Conservation (phyloP, 345 rosid genomes). For the Cardamine occulta region DNA sequence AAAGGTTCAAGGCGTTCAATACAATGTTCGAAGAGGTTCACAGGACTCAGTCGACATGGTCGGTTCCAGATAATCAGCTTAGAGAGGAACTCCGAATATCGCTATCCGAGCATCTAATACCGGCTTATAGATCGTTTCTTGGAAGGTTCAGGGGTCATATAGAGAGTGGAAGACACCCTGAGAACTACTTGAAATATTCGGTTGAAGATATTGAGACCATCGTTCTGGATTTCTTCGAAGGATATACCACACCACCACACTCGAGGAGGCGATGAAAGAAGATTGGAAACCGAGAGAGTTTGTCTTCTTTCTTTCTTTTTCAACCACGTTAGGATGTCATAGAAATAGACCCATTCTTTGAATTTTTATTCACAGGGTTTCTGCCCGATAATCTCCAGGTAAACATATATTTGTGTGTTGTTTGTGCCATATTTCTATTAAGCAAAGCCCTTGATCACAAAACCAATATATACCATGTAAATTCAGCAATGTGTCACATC, state of each 20-base stretch:
- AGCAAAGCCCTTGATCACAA: conserved; percentile 24
- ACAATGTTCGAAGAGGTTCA: conserved; percentile 93
- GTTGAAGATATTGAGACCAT: conserved; percentile 86
- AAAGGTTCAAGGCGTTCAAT: conserved; percentile 91
- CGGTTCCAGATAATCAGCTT: conserved; percentile 79
- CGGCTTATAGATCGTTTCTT: conserved; percentile 91
- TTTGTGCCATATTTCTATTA: conserved; percentile 26
- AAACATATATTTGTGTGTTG: conserved; percentile 20
- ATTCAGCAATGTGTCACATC: background rate
- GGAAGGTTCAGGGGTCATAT: conserved; percentile 91
- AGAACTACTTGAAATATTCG: conserved; percentile 84
- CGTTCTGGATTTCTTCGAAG: conserved; percentile 95
- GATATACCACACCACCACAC: conserved; percentile 72
- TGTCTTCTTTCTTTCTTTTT: conserved; percentile 67
- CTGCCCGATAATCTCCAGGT: conserved; percentile 15
- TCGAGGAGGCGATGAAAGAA: conserved; percentile 70
- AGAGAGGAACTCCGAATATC: conserved; percentile 92
- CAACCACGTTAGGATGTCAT: conserved; percentile 30
- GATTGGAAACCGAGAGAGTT: conserved; percentile 51
- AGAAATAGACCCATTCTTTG: conserved; percentile 42
- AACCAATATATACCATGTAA: conserved; percentile 18
- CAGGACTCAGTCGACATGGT: conserved; percentile 79
- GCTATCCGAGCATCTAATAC: conserved; percentile 76
- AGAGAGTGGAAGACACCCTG: conserved; percentile 94
- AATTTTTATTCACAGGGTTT: conserved; percentile 32